Percentiles rank a stretch among this genome's conserved stretches.
These are phyloP conservation scores for Colletotrichum karsti DNA, from an alignment of 2,329 filamentous ascomycete species.

Conservation along the genomic window DNA sequence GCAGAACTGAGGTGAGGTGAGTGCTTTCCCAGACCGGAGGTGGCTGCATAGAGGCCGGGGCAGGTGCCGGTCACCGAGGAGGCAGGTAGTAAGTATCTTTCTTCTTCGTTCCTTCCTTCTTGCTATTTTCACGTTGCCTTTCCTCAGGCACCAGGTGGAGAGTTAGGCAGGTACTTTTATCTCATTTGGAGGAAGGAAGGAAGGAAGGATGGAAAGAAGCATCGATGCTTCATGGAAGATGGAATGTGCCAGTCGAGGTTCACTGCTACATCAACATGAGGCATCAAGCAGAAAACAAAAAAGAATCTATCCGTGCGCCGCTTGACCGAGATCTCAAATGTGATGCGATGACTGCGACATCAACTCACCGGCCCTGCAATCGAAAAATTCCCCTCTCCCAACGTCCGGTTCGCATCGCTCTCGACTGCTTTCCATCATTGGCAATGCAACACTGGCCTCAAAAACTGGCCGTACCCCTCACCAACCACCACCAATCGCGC, in stretches of 20 bases:
- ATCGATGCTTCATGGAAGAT: too few species aligned
- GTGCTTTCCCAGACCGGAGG: background rate
- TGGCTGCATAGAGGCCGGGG: background rate
- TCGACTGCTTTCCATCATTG: constrained; percentile 7
- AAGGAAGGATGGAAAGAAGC: too few species aligned
- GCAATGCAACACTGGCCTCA: constrained; percentile 22
- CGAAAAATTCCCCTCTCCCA: background rate
- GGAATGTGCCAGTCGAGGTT: too few species aligned
- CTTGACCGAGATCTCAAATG: constrained; percentile 12
- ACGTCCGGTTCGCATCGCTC: background rate
- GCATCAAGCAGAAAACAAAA: background rate
- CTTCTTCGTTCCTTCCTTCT: background rate
- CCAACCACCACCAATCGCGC: constrained; percentile 11
- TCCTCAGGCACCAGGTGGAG: too few species aligned
- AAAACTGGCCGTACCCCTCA: constrained; percentile 19
- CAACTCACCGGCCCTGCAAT: constrained; percentile 3
- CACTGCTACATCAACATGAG: background rate
- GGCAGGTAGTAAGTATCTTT: background rate
- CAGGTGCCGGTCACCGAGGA: background rate
- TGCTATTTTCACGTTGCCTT: too few species aligned
- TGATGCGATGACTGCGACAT: background rate
- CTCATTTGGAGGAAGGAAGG: background rate
- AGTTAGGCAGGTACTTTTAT: too few species aligned
- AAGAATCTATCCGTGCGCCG: too few species aligned
- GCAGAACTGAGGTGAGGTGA: background rate